These are phyloP conservation scores for Umbilicus rupestris DNA, from an alignment of 164 flowering plant genomes.

Conservation along the genomic window DNA sequence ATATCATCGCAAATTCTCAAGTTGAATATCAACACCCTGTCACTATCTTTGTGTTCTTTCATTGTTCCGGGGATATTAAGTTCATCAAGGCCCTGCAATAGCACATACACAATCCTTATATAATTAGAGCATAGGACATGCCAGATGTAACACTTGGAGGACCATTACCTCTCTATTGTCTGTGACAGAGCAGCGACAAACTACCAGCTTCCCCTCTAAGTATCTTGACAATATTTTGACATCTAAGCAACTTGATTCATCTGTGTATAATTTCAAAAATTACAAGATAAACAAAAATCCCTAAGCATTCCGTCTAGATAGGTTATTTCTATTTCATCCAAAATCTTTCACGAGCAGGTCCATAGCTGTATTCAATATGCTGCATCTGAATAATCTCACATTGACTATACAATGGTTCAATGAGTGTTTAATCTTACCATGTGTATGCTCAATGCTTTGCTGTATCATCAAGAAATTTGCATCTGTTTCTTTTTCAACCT, in stretches of 20 bases:
- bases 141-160: neutral
- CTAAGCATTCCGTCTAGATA: neutral
- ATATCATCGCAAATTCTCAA: constrained; percentile 46
- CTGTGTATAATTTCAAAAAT: constrained; percentile 16
- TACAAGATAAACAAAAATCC: neutral
- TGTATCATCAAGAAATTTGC: constrained; percentile 32
- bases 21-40: constrained; percentile 45
- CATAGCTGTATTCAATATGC: neutral
- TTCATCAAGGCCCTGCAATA: constrained; percentile 25
- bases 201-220: constrained; percentile 75
- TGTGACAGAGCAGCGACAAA: constrained; percentile 44
- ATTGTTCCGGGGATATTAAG: constrained; percentile 11
- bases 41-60: constrained; percentile 14
- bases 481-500: constrained; percentile 50
- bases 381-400: neutral
- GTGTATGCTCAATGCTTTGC: constrained; percentile 18
- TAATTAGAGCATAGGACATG: neutral
- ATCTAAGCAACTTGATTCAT: constrained; percentile 32
- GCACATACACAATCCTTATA: constrained; percentile 7
- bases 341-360: neutral
- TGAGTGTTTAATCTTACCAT: constrained; percentile 19
- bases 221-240: constrained; percentile 54
- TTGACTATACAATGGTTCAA: neutral
- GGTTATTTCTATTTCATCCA: neutral
- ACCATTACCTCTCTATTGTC: constrained; percentile 30